Conservation (phyloP, 257 asterid species). For the Fraxinus anomala region DNA sequence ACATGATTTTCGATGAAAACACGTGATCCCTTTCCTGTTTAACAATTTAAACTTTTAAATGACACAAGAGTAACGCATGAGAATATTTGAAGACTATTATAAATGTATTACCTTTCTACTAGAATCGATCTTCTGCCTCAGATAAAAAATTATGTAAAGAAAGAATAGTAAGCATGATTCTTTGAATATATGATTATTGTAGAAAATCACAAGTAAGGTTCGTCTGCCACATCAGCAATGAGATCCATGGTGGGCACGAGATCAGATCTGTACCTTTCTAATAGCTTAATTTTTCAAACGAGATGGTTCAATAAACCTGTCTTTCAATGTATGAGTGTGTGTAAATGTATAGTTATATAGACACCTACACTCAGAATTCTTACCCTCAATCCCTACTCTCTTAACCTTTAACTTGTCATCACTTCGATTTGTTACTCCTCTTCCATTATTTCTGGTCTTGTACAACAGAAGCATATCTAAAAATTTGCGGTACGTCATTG, state of each 20-base stretch:
- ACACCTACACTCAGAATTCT: slow-evolving; percentile 1
- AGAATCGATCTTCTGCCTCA: too few species aligned
- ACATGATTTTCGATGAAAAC: too few species aligned
- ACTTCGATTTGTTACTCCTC: slow-evolving; percentile 3
- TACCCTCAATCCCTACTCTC: slow-evolving; percentile 34
- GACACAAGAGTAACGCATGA: too few species aligned
- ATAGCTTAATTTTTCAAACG: neutral
- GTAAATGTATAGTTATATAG: neutral
- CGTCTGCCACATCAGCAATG: too few species aligned
- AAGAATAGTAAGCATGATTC: too few species aligned
- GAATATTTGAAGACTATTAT: too few species aligned
- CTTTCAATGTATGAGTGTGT: slow-evolving; percentile 15
- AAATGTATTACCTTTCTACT: neutral
- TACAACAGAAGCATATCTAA: neutral
- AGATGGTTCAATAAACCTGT: neutral
- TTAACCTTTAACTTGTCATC: slow-evolving; percentile 16
- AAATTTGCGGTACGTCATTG: neutral
- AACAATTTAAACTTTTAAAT: neutral
- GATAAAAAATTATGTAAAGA: too few species aligned
- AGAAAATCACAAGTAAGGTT: too few species aligned
- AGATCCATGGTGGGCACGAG: too few species aligned
- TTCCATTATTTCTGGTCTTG: neutral
- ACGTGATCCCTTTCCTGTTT: too few species aligned
- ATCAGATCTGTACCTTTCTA: too few species aligned
- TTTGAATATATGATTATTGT: too few species aligned